Evolutionary conservation across 192 early-diverging fungal genomes (phyloP).

Genomic region (Gigaspora rosea): DNA sequence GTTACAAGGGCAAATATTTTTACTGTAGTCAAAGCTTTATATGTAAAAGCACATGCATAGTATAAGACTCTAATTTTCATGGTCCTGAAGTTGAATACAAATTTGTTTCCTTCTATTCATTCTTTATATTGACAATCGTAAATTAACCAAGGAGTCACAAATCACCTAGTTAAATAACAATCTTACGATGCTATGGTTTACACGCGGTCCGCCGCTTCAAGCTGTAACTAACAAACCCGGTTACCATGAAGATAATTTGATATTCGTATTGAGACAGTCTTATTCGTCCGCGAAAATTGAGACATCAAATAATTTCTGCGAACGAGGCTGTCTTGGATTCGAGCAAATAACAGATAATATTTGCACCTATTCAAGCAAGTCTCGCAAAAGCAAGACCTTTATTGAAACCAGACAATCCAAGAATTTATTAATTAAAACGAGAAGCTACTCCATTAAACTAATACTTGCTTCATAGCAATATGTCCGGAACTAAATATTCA

Average conservation of each 20-base stretch:
- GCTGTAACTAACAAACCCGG: constrained; percentile 96
- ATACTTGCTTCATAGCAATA: too few relatives aligned
- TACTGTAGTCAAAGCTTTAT: too few relatives aligned
- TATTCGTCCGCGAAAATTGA: constrained; percentile 69
- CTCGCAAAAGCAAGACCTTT: constrained; percentile 41
- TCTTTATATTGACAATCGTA: constrained; percentile 78
- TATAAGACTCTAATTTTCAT: constrained; percentile 76
- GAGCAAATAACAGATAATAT: constrained; percentile 62
- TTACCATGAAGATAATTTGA: constrained; percentile 97
- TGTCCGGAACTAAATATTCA: too few relatives aligned
- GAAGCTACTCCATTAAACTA: too few relatives aligned
- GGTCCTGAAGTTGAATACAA: constrained; percentile 95
- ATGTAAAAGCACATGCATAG: too few relatives aligned
- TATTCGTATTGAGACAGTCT: constrained; percentile 95
- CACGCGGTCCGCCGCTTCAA: constrained; percentile 73
- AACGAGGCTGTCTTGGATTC: constrained; percentile 80
- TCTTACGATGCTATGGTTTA: constrained; percentile 60
- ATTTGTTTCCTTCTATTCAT: constrained; percentile 90
- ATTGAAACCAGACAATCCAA: too few relatives aligned
- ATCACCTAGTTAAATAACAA: constrained; percentile 59
- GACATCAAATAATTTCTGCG: constrained; percentile 84
- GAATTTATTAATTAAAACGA: too few relatives aligned
- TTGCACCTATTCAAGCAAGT: constrained; percentile 86
- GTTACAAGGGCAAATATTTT: too few relatives aligned
- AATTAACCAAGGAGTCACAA: constrained; percentile 60